These are phyloP conservation scores for Microbotryum intermedium DNA, from an alignment of 1,284 basidiomycete genomes.

Conservation along the genomic window DNA sequence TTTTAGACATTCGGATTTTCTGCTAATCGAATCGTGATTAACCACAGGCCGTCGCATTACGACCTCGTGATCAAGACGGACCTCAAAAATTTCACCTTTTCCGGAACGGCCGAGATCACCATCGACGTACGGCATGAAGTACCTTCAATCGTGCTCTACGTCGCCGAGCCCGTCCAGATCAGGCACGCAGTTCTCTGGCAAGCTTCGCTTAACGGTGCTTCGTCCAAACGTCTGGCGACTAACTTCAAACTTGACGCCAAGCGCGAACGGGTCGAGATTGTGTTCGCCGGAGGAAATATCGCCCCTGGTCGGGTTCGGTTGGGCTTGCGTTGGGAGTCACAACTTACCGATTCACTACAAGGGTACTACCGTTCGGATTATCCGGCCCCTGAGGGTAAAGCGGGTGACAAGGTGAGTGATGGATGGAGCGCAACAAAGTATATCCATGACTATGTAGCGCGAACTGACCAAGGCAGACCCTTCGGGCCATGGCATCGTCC, in stretches of 20 bases:
- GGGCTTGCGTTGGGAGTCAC: constrained; percentile 44
- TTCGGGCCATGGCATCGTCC: constrained; percentile 45
- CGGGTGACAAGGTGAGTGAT: constrained; percentile 58
- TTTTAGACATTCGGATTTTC: too few relatives aligned
- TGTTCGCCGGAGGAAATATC: constrained; percentile 44
- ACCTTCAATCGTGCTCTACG: constrained; percentile 45
- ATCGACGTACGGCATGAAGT: constrained; percentile 31
- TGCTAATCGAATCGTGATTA: too few relatives aligned
- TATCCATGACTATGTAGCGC: constrained; percentile 45
- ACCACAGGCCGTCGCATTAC: constrained; percentile 43
- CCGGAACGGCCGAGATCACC: constrained; percentile 69
- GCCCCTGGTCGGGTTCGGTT: constrained; percentile 20
- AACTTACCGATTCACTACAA: too few relatives aligned
- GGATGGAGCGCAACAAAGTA: constrained; percentile 33
- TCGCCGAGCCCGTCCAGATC: constrained; percentile 52
- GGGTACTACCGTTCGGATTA: constrained; percentile 43
- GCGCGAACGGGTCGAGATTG: constrained; percentile 59
- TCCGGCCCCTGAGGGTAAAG: constrained; percentile 45
- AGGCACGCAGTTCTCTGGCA: too few relatives aligned
- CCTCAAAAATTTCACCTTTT: constrained; percentile 59
- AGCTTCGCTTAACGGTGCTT: too few relatives aligned
- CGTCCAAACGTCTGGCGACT: constrained; percentile 38
- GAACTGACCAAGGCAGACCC: constrained; percentile 49
- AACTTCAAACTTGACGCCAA: constrained; percentile 52
- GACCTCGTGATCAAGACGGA: constrained; percentile 74